Evolutionary conservation across 805 yeast species (phyloP), one percentile per base, ranked within the genome.

Genomic region (Lipomyces lipofer): DNA sequence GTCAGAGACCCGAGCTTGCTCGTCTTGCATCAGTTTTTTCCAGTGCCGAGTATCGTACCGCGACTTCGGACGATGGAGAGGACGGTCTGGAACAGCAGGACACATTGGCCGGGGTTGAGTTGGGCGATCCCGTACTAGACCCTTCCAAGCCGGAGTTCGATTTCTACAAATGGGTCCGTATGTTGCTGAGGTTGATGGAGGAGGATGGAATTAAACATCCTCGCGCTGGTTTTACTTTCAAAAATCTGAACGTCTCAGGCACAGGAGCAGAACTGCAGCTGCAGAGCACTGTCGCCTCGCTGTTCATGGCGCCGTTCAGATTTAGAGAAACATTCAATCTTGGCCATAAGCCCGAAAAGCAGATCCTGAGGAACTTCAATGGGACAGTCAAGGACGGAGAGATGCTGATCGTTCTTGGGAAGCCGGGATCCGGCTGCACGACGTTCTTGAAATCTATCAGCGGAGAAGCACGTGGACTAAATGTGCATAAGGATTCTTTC

Each of bases 361-460:
- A 63, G 40, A 52, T 66, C 53, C 61, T 66, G 47, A 36, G 45
- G 43, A 57, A 83, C 79, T 59, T 72, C 80, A 67, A 84, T 63
- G 88, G 84, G 19, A 45, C 78, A 4, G 72, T 83, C 64, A 52
- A 78, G 71, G 71, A 85, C 44, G 91, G 88, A 48, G 83, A 83
- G 57, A 71, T 84, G 35, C 78, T 85, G 4, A 85, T 85, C 42
- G 89, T 87, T 48, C 78, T 85, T 58, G 92, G 92, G 54, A 78
- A 89, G 69, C 92, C 92, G 1, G 91, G 92, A 64, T 76, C 85
- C 27, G 87, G 87, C 38, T 83, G 87, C 64, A 73, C 86, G 5
- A 81, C 87, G 2, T 70, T 81, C 45, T 71, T 82, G 62, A 74
- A 62, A 25, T 35, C 40, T 6, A 10, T 46, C 27, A 25, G 40